Evolutionary conservation across 768 basidiomycete genomes (phyloP).

Genomic region (Lactifluus subvellereus): DNA sequence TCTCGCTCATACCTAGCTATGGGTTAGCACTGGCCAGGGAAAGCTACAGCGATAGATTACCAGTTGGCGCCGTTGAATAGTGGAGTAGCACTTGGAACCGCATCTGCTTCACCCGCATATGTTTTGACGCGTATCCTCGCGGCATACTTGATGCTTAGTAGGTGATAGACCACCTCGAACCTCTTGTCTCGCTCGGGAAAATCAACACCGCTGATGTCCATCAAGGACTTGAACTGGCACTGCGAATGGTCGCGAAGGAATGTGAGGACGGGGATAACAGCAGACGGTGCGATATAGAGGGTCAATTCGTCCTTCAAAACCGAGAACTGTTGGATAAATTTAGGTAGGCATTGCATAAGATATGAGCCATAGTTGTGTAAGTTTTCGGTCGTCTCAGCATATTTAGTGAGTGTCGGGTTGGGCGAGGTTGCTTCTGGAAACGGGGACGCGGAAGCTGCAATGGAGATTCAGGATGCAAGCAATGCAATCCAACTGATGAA

Average conservation of each 20-base stretch:
- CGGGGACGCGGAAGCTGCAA: slow-evolving; percentile 61
- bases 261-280: slow-evolving; percentile 75
- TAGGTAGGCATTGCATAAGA: slow-evolving; percentile 87
- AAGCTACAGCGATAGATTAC: slow-evolving; percentile 36
- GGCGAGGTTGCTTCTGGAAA: slow-evolving; percentile 87
- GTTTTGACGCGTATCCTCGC: slow-evolving; percentile 95
- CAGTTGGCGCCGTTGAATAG: slow-evolving; percentile 93
- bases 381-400: slow-evolving; percentile 66
- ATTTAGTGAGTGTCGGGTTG: slow-evolving; percentile 71
- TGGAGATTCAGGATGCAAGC: not conserved
- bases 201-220: slow-evolving; percentile 95
- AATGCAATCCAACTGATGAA: not conserved
- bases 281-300: slow-evolving; percentile 79
- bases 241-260: slow-evolving; percentile 95
- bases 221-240: slow-evolving; percentile 86
- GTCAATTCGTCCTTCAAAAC: slow-evolving; percentile 94
- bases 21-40: slow-evolving; percentile 5
- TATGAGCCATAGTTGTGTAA: slow-evolving; percentile 93
- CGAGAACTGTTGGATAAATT: slow-evolving; percentile 97
- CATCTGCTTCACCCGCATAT: slow-evolving; percentile 87
- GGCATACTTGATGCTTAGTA: slow-evolving; percentile 72
- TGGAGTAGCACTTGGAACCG: slow-evolving; percentile 75
- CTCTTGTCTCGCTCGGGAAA: slow-evolving; percentile 89
- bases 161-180: slow-evolving; percentile 96
- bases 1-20: slow-evolving; percentile 85